phyloP scores from a whole-genome alignment of 768 basidiomycete genomes.

The Aureoboletus auriporus region DNA sequence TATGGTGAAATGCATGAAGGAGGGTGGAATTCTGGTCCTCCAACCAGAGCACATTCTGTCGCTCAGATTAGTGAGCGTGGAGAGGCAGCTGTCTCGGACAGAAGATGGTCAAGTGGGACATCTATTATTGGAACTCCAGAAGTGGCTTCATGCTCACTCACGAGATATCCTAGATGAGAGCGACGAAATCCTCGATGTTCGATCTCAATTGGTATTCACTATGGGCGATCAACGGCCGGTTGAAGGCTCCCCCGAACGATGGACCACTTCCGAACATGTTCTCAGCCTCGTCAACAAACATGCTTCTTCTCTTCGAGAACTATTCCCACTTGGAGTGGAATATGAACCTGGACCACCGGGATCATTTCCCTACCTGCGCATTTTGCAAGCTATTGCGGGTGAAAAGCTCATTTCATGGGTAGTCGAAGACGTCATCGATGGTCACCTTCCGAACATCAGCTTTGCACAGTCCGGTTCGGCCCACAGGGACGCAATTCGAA shows the following conservation, averaged over 20 bases:
- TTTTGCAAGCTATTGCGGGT: constrained; percentile 7
- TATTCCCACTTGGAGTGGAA: constrained; percentile 7
- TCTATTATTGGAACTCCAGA: constrained; percentile 19
- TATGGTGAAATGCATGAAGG: constrained; percentile 32
- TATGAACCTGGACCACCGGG: constrained; percentile 1
- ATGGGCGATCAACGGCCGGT: constrained; percentile 33
- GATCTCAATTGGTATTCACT: constrained; percentile 48
- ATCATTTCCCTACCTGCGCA: constrained; percentile 11
- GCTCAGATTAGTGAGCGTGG: constrained; percentile 40
- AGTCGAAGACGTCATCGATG: constrained; percentile 5
- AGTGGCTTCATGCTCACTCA: constrained; percentile 15
- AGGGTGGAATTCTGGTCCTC: constrained; percentile 38
- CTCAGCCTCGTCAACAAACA: constrained; percentile 16
- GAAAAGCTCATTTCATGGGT: constrained; percentile 6
- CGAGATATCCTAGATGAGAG: constrained; percentile 21
- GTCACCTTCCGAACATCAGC: constrained; percentile 4
- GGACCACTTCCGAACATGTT: constrained; percentile 35
- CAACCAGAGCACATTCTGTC: constrained; percentile 54
- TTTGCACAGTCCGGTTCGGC: background rate
- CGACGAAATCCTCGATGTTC: constrained; percentile 31
- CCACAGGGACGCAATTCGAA: constrained; percentile 5
- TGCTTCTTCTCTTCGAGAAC: background rate
- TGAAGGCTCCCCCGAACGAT: constrained; percentile 40
- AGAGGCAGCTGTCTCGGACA: constrained; percentile 23
- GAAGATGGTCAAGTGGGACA: constrained; percentile 8